A percentile compares a stretch with the other conserved stretches of the same genome.
Evolutionary conservation across 108 stramenopile species (phyloP).

Genomic region (Stephanodiscus minutulus): DNA sequence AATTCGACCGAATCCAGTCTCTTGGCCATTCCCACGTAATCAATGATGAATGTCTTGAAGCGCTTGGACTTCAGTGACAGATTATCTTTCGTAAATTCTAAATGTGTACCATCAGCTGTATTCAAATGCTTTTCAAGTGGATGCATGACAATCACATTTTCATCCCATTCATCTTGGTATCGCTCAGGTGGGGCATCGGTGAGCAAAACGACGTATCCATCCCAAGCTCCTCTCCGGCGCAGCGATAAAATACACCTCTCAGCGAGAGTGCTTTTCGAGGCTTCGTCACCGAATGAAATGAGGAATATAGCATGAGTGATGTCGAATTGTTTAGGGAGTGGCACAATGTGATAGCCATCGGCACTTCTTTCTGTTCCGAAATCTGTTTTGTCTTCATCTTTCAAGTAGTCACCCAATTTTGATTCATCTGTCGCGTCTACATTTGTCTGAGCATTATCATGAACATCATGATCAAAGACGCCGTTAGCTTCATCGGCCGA

Average conservation of each 20-base stretch:
- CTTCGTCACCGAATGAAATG: slow-evolving; percentile 51
- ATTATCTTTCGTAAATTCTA: slow-evolving; percentile 33
- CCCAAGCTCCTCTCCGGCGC: slow-evolving; percentile 45
- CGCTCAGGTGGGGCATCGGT: slow-evolving; percentile 50
- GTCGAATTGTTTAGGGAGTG: background rate
- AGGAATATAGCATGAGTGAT: slow-evolving; percentile 45
- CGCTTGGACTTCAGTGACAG: slow-evolving; percentile 45
- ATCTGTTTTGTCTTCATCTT: background rate
- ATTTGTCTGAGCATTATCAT: background rate
- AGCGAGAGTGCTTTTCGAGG: slow-evolving; percentile 48
- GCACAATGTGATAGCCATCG: background rate
- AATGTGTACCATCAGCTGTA: slow-evolving; percentile 27
- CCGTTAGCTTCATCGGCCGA: background rate
- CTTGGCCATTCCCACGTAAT: slow-evolving; percentile 42
- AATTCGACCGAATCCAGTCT: slow-evolving; percentile 36
- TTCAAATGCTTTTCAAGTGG: slow-evolving; percentile 43
- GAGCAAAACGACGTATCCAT: slow-evolving; percentile 44
- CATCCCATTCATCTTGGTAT: slow-evolving; percentile 44
- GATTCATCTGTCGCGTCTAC: background rate
- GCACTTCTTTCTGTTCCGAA: background rate
- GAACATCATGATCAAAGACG: background rate
- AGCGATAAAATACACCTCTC: slow-evolving; percentile 57
- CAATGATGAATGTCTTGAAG: slow-evolving; percentile 59
- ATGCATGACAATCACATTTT: slow-evolving; percentile 53
- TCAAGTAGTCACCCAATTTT: background rate